Percentiles rank a stretch among this genome's conserved stretches.
These are phyloP conservation scores for Pleurostoma richardsiae DNA, from an alignment of 2,329 filamentous ascomycete species.

Conservation along the genomic window DNA sequence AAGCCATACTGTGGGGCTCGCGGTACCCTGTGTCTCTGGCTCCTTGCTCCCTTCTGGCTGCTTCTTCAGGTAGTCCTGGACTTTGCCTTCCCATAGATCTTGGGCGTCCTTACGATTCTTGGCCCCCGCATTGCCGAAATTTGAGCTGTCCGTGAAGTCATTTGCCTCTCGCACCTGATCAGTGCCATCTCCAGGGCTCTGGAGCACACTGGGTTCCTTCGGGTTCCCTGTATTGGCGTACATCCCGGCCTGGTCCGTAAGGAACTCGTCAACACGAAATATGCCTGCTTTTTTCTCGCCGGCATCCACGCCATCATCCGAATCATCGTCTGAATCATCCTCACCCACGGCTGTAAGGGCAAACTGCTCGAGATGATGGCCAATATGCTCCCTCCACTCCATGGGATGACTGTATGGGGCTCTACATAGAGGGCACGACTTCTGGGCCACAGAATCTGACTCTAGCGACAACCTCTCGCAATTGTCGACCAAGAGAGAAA, in stretches of 20 bases:
- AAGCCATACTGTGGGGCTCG: background rate
- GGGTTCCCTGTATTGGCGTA: too few species aligned
- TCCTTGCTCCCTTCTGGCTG: too few species aligned
- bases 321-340: constrained; percentile 2
- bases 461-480: constrained; percentile 8
- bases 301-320: background rate
- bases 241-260: too few species aligned
- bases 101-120: too few species aligned
- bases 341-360: constrained; percentile 9
- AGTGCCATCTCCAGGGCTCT: too few species aligned
- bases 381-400: constrained; percentile 9
- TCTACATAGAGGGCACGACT: constrained; percentile 3
- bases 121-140: too few species aligned
- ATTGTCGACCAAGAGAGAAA: constrained; percentile 12
- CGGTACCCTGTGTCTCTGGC: background rate
- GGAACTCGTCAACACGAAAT: constrained; percentile 1
- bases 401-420: background rate
- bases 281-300: background rate
- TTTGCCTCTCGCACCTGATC: too few species aligned
- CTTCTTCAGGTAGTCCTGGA: too few species aligned
- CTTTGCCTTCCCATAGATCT: too few species aligned
- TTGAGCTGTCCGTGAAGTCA: too few species aligned
- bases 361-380: constrained; percentile 10
- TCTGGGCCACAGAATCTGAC: background rate
- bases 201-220: too few species aligned